Evolutionary conservation across 768 basidiomycete genomes (phyloP).

Genomic region (Agaricus subrufescens): DNA sequence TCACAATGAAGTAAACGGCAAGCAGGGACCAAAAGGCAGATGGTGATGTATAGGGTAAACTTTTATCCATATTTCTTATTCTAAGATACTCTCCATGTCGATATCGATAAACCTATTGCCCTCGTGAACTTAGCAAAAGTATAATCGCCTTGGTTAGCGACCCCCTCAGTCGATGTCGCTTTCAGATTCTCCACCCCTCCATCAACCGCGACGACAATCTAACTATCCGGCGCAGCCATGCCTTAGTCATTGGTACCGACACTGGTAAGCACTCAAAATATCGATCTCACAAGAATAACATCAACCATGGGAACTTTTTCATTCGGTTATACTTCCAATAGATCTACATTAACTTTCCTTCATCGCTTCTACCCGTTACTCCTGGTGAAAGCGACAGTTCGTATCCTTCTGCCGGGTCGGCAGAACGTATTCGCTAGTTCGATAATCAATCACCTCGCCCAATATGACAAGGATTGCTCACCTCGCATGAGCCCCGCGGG

Average conservation of each 20-base stretch:
- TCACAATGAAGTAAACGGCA: too few species aligned
- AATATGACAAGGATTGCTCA: background rate
- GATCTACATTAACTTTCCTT: slow-evolving; percentile 61
- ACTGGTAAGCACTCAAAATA: slow-evolving; percentile 28
- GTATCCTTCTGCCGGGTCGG: slow-evolving; percentile 29
- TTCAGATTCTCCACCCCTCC: slow-evolving; percentile 6
- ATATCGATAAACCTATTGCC: too few species aligned
- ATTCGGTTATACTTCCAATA: slow-evolving; percentile 45
- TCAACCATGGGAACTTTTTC: slow-evolving; percentile 63
- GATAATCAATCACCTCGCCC: background rate
- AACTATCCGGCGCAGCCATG: slow-evolving; percentile 23
- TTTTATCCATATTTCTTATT: too few species aligned
- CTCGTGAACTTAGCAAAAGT: too few species aligned
- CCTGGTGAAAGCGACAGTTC: slow-evolving; percentile 57
- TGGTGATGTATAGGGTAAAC: too few species aligned
- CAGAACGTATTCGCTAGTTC: slow-evolving; percentile 14
- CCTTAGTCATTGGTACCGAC: slow-evolving; percentile 72
- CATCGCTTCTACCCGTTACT: slow-evolving; percentile 85
- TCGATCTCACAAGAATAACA: slow-evolving; percentile 61
- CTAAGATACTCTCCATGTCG: too few species aligned
- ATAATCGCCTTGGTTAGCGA: too few species aligned
- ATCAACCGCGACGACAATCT: slow-evolving; percentile 9
- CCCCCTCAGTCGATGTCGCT: slow-evolving; percentile 10
- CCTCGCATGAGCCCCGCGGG: background rate
- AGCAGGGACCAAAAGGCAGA: too few species aligned